Base-by-base conservation (phyloP, 2,329 filamentous ascomycete genomes). In the Pezicula rhizophila region DNA sequence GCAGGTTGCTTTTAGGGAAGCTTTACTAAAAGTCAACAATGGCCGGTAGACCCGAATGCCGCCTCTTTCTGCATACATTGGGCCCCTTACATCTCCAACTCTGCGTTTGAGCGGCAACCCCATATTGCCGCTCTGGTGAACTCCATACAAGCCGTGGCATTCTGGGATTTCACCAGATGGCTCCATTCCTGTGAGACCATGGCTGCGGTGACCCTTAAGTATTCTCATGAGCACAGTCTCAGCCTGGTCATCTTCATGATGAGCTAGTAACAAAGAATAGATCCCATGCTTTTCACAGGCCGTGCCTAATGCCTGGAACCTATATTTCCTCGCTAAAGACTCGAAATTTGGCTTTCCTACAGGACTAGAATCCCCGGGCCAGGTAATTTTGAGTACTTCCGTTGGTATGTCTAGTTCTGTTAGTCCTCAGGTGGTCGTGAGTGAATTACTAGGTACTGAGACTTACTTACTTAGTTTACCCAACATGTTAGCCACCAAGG, bases 161-260 rank as follows among this genome's bases (percentile, higher is more conserved):
- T 96, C 90, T 1, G 92, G 92, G n/a, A 96, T 89, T 40, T 79
- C 78, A 25, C 78, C 74, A 15, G 78, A 72, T 3, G 71, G 59
- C 8, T 74, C 76, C 59, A 95, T 93, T 3, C 87, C 89, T 14
- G 75, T 71, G 26, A 96, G 70, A 0, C 88, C 90, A n/a, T 77
- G 71, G n/a, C 79, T 78, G 2, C 78, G 71, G 59, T 89, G 85
- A 0, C 84, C 82, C 3, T 74, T 72, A 8, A 84, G 67, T 33
- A 97, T 67, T 38, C 93, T 79, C 82, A 90, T 87, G 43, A 97
- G 68, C 4, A 95, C 76, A 0, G 91, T 96, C 69, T 99, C 93
- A 48, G 90, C 86, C 62, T 93, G 89, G 60, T 99, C 93, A 60
- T 96, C 91, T 53, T 78, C 74, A 64, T 99, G 93, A 63, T 99